Evolutionary conservation across 805 yeast genomes (phyloP).

Genomic region (Blastobotrys parvus): DNA sequence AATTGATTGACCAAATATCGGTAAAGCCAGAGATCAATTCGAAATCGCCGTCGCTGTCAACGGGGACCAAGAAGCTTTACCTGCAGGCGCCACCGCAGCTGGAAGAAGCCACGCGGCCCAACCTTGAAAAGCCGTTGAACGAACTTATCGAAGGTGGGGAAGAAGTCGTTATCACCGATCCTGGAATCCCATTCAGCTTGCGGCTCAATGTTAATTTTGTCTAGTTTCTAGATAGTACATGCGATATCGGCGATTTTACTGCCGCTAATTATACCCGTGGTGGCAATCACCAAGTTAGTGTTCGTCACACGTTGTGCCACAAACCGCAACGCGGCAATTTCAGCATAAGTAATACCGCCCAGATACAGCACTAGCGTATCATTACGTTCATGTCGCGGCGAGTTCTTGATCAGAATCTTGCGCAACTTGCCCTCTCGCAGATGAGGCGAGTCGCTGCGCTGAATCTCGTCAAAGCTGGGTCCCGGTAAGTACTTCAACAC

Average conservation of each 20-base stretch:
- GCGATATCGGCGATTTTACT: slow-evolving; percentile 26
- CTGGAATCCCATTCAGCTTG: slow-evolving; percentile 39
- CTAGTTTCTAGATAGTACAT: too few relatives aligned
- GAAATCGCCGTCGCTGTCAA: slow-evolving; percentile 39
- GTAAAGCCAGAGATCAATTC: slow-evolving; percentile 25
- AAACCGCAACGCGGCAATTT: slow-evolving; percentile 60
- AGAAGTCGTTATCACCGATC: slow-evolving; percentile 48
- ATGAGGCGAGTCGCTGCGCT: slow-evolving; percentile 17
- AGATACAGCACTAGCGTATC: slow-evolving; percentile 46
- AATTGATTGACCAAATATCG: slow-evolving; percentile 36
- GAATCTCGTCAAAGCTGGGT: slow-evolving; percentile 26
- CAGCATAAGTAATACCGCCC: slow-evolving; percentile 86
- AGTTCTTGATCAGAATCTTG: slow-evolving; percentile 25
- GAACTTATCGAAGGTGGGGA: slow-evolving; percentile 37
- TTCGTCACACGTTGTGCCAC: slow-evolving; percentile 39
- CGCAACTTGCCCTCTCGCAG: slow-evolving; percentile 27
- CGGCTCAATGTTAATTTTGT: slow-evolving; percentile 17
- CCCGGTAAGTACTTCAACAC: slow-evolving; percentile 31
- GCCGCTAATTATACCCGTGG: slow-evolving; percentile 43
- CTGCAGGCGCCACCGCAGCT: slow-evolving; percentile 40
- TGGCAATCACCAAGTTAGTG: slow-evolving; percentile 36
- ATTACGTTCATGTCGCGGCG: slow-evolving; percentile 20
- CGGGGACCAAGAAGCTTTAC: slow-evolving; percentile 35
- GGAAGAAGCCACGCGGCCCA: slow-evolving; percentile 38
- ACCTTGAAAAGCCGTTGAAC: slow-evolving; percentile 30